These are phyloP conservation scores for Talaromyces sp. DNA, from an alignment of 2,329 filamentous ascomycete genomes.

Conservation along the genomic window DNA sequence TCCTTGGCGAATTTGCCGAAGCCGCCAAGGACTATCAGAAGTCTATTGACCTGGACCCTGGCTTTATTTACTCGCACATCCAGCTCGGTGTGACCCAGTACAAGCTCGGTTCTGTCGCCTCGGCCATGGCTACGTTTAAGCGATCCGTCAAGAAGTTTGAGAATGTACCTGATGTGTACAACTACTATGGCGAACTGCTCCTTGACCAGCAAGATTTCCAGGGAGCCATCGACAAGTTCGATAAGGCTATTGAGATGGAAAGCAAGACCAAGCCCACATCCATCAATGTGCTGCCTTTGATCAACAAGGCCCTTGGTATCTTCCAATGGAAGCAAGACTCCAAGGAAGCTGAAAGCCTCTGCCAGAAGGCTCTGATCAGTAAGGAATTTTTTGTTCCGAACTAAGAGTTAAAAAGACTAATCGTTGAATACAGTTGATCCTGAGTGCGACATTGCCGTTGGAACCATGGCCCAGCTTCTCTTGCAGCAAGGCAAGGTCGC, in stretches of 20 bases:
- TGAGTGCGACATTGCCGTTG: slow-evolving; percentile 96
- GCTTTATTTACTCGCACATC: slow-evolving; percentile 99
- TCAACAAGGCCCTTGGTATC: slow-evolving; percentile 95
- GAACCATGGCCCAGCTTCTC: slow-evolving; percentile 95
- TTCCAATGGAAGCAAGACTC: slow-evolving; percentile 99
- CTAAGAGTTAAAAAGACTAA: slow-evolving; percentile 12
- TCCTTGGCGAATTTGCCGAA: slow-evolving; percentile 85
- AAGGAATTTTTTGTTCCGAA: slow-evolving; percentile 38
- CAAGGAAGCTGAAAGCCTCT: slow-evolving; percentile 86
- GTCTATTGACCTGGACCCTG: slow-evolving; percentile 90
- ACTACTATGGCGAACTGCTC: slow-evolving; percentile 97
- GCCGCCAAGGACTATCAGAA: slow-evolving; percentile 99
- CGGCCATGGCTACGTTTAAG: slow-evolving; percentile 97
- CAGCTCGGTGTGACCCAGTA: slow-evolving; percentile 98
- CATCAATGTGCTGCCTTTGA: slow-evolving; percentile 95
- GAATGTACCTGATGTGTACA: slow-evolving; percentile 95
- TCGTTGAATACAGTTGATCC: slow-evolving; percentile 67
- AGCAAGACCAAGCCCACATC: slow-evolving; percentile 87
- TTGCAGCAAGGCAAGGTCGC: slow-evolving; percentile 96
- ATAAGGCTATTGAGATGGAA: slow-evolving; percentile 98
- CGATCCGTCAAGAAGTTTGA: slow-evolving; percentile 98
- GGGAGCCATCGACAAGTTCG: slow-evolving; percentile 96
- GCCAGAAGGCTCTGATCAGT: slow-evolving; percentile 96
- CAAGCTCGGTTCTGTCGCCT: slow-evolving; percentile 98
- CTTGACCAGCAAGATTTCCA: slow-evolving; percentile 94